Conservation (phyloP, 305 asterid genomes). For the Fraxinus floribunda region DNA sequence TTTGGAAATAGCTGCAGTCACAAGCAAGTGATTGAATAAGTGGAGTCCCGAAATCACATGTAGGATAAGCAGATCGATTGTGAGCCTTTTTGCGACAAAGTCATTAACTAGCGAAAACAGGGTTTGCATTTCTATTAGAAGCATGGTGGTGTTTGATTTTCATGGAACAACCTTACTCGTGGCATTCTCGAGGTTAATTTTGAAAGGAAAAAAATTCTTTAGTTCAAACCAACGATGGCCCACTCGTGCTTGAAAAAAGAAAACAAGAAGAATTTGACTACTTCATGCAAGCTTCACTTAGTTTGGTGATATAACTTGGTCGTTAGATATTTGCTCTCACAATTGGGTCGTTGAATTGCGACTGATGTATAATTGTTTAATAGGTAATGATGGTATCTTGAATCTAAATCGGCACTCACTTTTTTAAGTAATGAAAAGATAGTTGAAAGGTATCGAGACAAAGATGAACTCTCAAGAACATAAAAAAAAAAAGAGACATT, state of each 20-base stretch:
- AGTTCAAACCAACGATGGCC: background rate
- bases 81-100: background rate
- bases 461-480: background rate
- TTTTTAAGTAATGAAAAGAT: background rate
- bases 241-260: background rate
- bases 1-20: background rate
- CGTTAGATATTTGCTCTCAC: background rate
- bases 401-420: too few relatives aligned
- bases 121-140: background rate
- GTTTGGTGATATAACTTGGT: background rate
- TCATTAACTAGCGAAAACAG: background rate
- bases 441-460: background rate
- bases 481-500: too few relatives aligned
- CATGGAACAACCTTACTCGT: background rate
- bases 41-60: background rate
- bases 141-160: background rate
- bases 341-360: background rate
- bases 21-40: background rate
- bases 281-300: background rate
- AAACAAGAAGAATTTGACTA: too few relatives aligned
- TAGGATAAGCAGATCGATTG: background rate
- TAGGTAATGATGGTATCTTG: background rate
- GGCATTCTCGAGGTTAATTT: background rate
- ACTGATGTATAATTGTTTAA: background rate
- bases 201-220: too few relatives aligned